Base-by-base conservation (phyloP, 306 rosid species). In the Senna tora region DNA sequence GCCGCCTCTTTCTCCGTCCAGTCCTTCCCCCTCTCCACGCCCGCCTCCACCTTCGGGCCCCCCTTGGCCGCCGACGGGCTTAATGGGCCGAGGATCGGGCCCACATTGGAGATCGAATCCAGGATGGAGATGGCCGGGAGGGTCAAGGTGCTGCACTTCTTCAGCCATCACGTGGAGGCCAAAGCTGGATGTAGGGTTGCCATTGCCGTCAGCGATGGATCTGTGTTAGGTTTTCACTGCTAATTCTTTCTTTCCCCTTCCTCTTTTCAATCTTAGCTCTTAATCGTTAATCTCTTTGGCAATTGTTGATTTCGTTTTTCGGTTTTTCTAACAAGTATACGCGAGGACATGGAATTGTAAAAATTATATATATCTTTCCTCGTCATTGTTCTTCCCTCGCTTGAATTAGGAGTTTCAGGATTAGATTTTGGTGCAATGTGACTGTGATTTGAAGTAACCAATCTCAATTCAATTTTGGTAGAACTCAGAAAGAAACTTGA, bases 221-320 rank as follows among this genome's bases (percentile, higher is more conserved):
- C 96, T 59, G 96, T 94, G 0, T 50, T 94, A 71, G 98, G 96
- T 52, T 89, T 94, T 71, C 90, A 82, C 28, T 94, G 98, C 80
- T 92, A 76, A 84, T 36, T 4, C 8, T 36, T 36, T 36, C 39
- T 36, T 33, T 33, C 6, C 6, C 6, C 39, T 36, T 36, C 8
- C 8, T 33, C 4, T 7, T 36, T 36, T 36, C 39, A 25, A 25
- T 36, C 39, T 36, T 65, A 12, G 30, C 8, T 28, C 34, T 75
- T 38, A 39, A 12, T 9, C 69, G 6, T 45, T 63, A 34, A 47
- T 34, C 21, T 34, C 21, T 65, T 65, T 43, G 47, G 60, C 12
- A 75, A 67, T n/a, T 43, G 7, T 53, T 45, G 38, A 32, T 56
- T 39, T 39, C 49, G 65, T 65, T 42, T n/a, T n/a, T n/a, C n/a